Conservation (phyloP, 1,139 yeast genomes). For the Kurtzmaniella quercitrusa region DNA sequence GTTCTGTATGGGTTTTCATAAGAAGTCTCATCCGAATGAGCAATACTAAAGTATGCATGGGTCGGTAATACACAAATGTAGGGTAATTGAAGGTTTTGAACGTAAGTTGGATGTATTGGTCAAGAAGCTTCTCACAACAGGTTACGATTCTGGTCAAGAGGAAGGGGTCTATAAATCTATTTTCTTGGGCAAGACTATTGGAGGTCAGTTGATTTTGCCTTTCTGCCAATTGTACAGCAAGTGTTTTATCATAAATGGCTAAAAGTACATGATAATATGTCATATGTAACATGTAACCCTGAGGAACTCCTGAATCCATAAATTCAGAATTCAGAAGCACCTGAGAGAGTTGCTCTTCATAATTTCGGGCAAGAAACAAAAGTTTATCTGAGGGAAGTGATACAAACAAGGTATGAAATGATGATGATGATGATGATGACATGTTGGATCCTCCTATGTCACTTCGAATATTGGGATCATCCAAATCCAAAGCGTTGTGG, state of each 20-base stretch:
- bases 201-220: not conserved
- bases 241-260: conserved; percentile 46
- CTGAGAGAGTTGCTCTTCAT: conserved; percentile 20
- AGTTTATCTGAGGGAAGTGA: conserved; percentile 5
- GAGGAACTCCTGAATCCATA: conserved; percentile 17
- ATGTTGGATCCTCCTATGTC: not conserved
- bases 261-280: conserved; percentile 45
- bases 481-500: conserved; percentile 8
- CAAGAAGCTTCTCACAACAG: conserved; percentile 41
- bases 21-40: conserved; percentile 41
- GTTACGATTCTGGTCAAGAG: conserved; percentile 25
- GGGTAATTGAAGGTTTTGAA: conserved; percentile 41
- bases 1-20: conserved; percentile 28
- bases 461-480: conserved; percentile 1
- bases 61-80: conserved; percentile 51
- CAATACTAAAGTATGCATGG: conserved; percentile 51
- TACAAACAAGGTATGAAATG: not conserved
- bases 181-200: not conserved
- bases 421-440: too few relatives aligned
- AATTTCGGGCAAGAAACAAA: conserved; percentile 10
- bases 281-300: conserved; percentile 29
- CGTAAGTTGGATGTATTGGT: conserved; percentile 39
- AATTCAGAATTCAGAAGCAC: conserved; percentile 27
- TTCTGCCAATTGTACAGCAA: conserved; percentile 23
- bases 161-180: not conserved